Percentiles rank a stretch among this genome's conserved stretches.
Conservation (phyloP, 495 filamentous ascomycete species). For the Tuber calosporum region DNA sequence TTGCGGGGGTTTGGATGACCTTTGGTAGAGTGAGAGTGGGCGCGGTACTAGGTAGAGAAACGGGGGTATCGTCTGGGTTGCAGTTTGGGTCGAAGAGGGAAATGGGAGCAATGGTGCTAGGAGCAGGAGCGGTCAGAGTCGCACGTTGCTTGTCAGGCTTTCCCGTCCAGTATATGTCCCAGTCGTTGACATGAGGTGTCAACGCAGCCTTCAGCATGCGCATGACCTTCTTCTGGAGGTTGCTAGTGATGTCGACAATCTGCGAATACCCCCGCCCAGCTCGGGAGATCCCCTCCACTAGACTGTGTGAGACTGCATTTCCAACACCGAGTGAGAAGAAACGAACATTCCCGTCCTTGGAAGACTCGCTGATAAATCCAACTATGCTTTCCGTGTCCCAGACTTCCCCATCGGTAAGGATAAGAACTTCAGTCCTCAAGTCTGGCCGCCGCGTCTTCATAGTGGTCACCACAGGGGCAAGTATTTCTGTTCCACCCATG, state of each 20-base stretch:
- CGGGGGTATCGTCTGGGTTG: conserved; percentile 44
- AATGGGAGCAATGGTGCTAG: conserved; percentile 34
- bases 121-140: conserved; percentile 10
- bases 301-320: conserved; percentile 52
- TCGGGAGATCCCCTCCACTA: conserved; percentile 61
- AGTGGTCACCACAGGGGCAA: conserved; percentile 49
- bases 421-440: conserved; percentile 56
- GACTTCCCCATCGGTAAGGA: conserved; percentile 67
- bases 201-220: conserved; percentile 65
- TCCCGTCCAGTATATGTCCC: conserved; percentile 10
- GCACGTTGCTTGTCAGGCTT: conserved; percentile 48
- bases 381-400: conserved; percentile 54
- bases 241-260: conserved; percentile 52
- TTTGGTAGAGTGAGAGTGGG: conserved; percentile 47
- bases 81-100: conserved; percentile 50
- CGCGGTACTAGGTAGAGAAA: conserved; percentile 44
- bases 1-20: conserved; percentile 56
- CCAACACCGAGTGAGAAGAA: conserved; percentile 66
- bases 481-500: conserved; percentile 66
- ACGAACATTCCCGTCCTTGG: conserved; percentile 45
- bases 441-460: conserved; percentile 11
- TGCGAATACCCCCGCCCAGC: conserved; percentile 64
- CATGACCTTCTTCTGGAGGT: conserved; percentile 51
- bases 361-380: conserved; percentile 48
- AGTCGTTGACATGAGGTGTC: conserved; percentile 52